Percentiles rank a stretch among this genome's conserved stretches.
Conservation (phyloP, 2,329 filamentous ascomycete genomes). For the Aureobasidium subglaciale region DNA sequence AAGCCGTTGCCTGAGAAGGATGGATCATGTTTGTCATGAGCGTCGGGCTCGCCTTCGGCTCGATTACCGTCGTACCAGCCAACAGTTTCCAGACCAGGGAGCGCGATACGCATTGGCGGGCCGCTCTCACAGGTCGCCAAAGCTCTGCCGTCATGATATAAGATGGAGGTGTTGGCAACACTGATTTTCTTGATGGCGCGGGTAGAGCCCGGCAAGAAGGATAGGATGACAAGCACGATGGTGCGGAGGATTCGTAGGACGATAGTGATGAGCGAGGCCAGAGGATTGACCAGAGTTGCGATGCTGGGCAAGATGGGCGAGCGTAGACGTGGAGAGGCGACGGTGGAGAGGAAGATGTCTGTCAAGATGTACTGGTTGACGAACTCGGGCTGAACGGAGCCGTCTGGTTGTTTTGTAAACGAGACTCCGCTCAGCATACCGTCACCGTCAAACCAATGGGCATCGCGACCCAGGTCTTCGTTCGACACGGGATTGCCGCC, state of each 20-base stretch:
- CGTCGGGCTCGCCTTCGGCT: slow-evolving; percentile 46
- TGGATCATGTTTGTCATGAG: slow-evolving; percentile 22
- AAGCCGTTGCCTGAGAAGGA: slow-evolving; percentile 50
- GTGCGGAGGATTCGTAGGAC: slow-evolving; percentile 49
- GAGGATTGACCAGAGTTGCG: slow-evolving; percentile 54
- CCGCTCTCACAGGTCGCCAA: slow-evolving; percentile 66
- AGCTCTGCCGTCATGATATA: slow-evolving; percentile 62
- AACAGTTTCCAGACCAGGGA: slow-evolving; percentile 59
- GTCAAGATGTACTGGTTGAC: slow-evolving; percentile 64
- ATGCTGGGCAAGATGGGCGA: slow-evolving; percentile 61
- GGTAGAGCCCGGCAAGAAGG: slow-evolving; percentile 49
- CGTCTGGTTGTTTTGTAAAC: slow-evolving; percentile 43
- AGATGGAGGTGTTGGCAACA: slow-evolving; percentile 60
- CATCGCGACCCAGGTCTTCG: slow-evolving; percentile 52
- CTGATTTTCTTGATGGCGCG: slow-evolving; percentile 59
- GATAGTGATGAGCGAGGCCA: slow-evolving; percentile 47
- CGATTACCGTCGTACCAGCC: slow-evolving; percentile 60
- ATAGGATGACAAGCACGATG: slow-evolving; percentile 51
- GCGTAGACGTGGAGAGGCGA: slow-evolving; percentile 40
- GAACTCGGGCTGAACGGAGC: slow-evolving; percentile 51
- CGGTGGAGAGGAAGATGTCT: slow-evolving; percentile 54
- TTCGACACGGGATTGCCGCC: slow-evolving; percentile 62
- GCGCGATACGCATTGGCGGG: slow-evolving; percentile 57
- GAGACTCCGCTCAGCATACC: slow-evolving; percentile 65
- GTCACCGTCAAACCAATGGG: slow-evolving; percentile 70